Base-by-base conservation (phyloP, 2,329 filamentous ascomycete genomes). In the Colletotrichum somersetense region DNA sequence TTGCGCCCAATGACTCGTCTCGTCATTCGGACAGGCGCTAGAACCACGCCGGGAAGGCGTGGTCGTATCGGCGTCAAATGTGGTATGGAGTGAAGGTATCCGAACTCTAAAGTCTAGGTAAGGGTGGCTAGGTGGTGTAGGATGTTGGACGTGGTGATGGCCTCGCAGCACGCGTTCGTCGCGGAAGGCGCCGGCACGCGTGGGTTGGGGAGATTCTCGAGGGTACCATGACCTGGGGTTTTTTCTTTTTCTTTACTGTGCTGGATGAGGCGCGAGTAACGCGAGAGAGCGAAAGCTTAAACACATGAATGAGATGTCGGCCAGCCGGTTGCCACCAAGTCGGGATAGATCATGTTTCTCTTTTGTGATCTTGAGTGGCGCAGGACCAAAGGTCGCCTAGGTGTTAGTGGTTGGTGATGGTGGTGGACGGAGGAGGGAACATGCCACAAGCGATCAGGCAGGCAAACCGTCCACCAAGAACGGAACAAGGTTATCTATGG, bases 11-110 rank as follows among this genome's bases (percentile, higher is more conserved):
- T 69, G 55, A 72, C 69, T 69, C 66, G 66, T 64, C 69, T 69
- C 53, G 65, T 71, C 53, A 33, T 30, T 35, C 67, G 11, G 65
- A 44, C 7, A 12, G 62, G 30, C 42, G 23, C 66, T 75, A 67
- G 63, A 64, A 62, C 64, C 67, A 71, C 72, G 67, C 62, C 74
- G n/a, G n/a, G n/a, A n/a, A n/a, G 72, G 74, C 63, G 73, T 73
- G 74, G 48, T 67, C 64, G 35, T 71, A 73, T 71, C 42, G 16
- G 12, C 10, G 12, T 0, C 30, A 10, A 5, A n/a, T 66, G 64
- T 66, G 50, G 5, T 11, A 10, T 20, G 70, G 70, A 59, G 70
- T 70, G 70, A 61, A 33, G 33, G 66, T 70, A 72, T 64, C 70
- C 66, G 18, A 72, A 72, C 38, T 61, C 30, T 56, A 48, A 69